Base-by-base conservation (phyloP, 1,284 basidiomycete species). In the Rhizoctonia solani region DNA sequence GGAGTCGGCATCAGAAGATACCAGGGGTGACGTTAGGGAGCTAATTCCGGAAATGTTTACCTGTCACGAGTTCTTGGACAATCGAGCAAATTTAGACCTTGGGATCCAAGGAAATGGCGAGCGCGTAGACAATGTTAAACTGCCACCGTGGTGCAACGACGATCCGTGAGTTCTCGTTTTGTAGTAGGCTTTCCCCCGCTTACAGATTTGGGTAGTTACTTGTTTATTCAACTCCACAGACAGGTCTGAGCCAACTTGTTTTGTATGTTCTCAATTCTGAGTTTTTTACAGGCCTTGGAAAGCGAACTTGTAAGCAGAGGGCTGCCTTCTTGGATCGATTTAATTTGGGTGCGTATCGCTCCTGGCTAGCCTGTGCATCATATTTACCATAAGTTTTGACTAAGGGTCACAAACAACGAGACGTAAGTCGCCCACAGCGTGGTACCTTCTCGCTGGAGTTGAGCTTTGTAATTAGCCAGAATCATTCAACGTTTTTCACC, bases 21-120 rank as follows among this genome's bases (percentile, higher is more conserved):
- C 93, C 66, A 84, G 95, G 66, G 95, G 95, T 13, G 95, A 98
- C 76, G 95, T 98, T 9, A 84, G 95, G 69, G 95, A 98, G 74
- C 82, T 98, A 21, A 94, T 97, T 23, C 93, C 95, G 0, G 95
- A 98, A 74, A 96, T 97, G 77, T 98, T 85, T 75, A 87, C 88
- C 56, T 87, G 85, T 72, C 85, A 86, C 53, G 87, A 92, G 71
- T 90, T 92, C 72, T 78, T 91, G 19, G 87, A 90, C 74, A 90
- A 90, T 72, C 78, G 82, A 21, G 84, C 87, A 25, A 85, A 88
- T 71, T 81, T 92, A 44, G 88, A 95, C 74, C 95, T 97, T 72
- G 95, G 95, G 39, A 82, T 85, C 29, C 90, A 89, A 71, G 88
- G 82, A 67, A 88, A 84, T 0, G 93, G 92, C 1, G 91, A 94